phyloP scores from a whole-genome alignment of 768 basidiomycete species.

The Pholiota conissans region DNA sequence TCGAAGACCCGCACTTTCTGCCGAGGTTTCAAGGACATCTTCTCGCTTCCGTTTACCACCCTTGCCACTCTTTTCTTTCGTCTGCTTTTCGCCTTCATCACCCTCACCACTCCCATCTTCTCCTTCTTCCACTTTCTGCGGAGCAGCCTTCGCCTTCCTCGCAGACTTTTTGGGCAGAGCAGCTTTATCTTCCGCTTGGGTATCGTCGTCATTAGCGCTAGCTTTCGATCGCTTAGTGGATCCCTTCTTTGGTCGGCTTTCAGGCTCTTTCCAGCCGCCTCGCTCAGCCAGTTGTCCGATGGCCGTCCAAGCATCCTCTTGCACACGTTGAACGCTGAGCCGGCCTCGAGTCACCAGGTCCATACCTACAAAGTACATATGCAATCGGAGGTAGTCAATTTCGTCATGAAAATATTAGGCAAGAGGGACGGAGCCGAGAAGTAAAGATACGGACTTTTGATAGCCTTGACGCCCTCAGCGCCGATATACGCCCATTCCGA shows the following conservation, averaged over 20 bases:
- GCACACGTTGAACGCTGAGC: conserved; percentile 85
- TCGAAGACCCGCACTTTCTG: conserved; percentile 5
- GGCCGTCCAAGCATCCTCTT: conserved; percentile 61
- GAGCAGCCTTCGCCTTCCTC: neutral
- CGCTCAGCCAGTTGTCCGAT: conserved; percentile 59
- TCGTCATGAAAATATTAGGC: neutral
- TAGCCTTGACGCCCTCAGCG: conserved; percentile 54
- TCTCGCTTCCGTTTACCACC: conserved; percentile 15
- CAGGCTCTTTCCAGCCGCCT: conserved; percentile 76
- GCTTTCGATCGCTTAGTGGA: neutral
- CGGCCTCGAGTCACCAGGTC: conserved; percentile 77
- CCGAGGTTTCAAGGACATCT: neutral
- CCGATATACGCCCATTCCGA: conserved; percentile 73
- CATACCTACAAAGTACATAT: conserved; percentile 58
- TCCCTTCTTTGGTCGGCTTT: conserved; percentile 37
- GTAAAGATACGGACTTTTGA: conserved; percentile 65
- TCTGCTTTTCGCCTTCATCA: neutral
- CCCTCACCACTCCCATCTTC: conserved; percentile 11
- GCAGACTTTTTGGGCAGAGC: conserved; percentile 12
- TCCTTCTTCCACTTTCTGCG: conserved; percentile 9
- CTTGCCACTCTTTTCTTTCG: conserved; percentile 10
- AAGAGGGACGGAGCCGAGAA: neutral
- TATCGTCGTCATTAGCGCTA: neutral
- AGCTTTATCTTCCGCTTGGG: neutral
- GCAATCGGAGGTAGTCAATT: no score